Percentiles rank a stretch among this genome's conserved stretches.
Conservation (phyloP, 495 filamentous ascomycete genomes). For the Monascus purpureus region DNA sequence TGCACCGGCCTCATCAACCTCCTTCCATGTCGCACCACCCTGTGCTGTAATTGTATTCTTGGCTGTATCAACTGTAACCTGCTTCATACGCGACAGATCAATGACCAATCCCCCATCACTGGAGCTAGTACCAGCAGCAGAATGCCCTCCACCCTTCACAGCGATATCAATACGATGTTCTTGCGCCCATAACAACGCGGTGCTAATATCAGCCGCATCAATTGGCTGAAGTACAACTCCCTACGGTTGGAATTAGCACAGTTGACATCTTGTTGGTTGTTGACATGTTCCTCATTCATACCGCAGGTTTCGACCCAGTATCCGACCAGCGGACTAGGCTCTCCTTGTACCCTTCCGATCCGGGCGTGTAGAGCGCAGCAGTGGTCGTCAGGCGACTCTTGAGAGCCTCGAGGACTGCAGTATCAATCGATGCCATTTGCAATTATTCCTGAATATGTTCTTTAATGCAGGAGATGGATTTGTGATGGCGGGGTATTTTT, state of each 20-base stretch:
- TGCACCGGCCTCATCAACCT: conserved; percentile 41
- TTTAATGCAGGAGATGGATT: no score
- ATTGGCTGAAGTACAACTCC: conserved; percentile 27
- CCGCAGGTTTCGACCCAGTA: conserved; percentile 19
- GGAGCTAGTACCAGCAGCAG: conserved; percentile 32
- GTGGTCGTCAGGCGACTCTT: no score
- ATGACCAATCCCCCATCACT: conserved; percentile 37
- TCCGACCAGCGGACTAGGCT: conserved; percentile 23
- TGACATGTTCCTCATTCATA: no score
- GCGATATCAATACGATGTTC: conserved; percentile 32
- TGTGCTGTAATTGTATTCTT: conserved; percentile 32
- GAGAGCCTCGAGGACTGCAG: no score
- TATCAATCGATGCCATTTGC: no score
- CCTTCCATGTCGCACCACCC: conserved; percentile 41
- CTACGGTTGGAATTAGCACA: no score
- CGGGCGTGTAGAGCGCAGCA: conserved; percentile 21
- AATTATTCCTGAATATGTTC: no score
- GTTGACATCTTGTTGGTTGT: no score
- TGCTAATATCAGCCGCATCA: conserved; percentile 20
- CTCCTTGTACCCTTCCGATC: conserved; percentile 15
- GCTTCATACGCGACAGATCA: conserved; percentile 37
- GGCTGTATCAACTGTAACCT: conserved; percentile 29
- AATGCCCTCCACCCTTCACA: conserved; percentile 40
- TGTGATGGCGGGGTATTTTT: no score
- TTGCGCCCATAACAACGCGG: conserved; percentile 28